These are phyloP conservation scores for Penicillium atrosanguineum DNA, from an alignment of 495 filamentous ascomycete genomes.

Conservation along the genomic window DNA sequence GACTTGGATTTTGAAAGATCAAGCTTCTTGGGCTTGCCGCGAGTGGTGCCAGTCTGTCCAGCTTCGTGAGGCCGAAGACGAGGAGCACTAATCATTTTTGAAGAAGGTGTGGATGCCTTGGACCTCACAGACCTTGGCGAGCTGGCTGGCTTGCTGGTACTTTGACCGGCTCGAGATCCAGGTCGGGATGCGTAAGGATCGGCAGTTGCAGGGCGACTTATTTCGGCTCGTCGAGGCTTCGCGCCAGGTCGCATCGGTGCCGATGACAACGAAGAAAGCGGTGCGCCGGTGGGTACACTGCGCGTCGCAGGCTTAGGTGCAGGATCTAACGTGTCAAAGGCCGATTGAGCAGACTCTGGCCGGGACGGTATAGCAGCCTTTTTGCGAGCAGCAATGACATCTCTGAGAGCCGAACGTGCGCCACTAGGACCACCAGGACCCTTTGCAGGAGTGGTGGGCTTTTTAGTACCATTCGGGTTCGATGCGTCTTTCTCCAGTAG, in stretches of 20 bases:
- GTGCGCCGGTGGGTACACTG: conserved; percentile 32
- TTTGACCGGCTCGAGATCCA: conserved; percentile 30
- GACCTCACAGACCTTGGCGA: conserved; percentile 38
- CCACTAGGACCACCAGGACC: conserved; percentile 42
- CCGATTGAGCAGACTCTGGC: conserved; percentile 70
- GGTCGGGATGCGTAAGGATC: conserved; percentile 52
- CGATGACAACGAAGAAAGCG: conserved; percentile 50
- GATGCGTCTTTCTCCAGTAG: conserved; percentile 74
- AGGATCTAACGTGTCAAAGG: conserved; percentile 43
- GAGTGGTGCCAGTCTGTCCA: conserved; percentile 25
- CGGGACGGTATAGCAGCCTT: conserved; percentile 61
- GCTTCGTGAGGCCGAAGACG: conserved; percentile 34
- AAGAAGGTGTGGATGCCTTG: conserved; percentile 29
- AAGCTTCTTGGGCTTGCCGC: conserved; percentile 36
- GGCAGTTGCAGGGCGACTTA: conserved; percentile 55
- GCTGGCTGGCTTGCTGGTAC: conserved; percentile 37
- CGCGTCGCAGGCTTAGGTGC: conserved; percentile 32
- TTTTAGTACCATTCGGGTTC: conserved; percentile 68
- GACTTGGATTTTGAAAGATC: conserved; percentile 37
- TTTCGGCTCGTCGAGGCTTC: conserved; percentile 45
- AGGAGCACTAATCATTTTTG: conserved; percentile 25
- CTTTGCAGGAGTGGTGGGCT: conserved; percentile 43
- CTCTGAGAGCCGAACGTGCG: conserved; percentile 59
- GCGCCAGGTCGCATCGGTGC: conserved; percentile 58
- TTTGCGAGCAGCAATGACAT: conserved; percentile 82